Evolutionary conservation across 345 rosid species (phyloP).

Genomic region (Heritiera littoralis): DNA sequence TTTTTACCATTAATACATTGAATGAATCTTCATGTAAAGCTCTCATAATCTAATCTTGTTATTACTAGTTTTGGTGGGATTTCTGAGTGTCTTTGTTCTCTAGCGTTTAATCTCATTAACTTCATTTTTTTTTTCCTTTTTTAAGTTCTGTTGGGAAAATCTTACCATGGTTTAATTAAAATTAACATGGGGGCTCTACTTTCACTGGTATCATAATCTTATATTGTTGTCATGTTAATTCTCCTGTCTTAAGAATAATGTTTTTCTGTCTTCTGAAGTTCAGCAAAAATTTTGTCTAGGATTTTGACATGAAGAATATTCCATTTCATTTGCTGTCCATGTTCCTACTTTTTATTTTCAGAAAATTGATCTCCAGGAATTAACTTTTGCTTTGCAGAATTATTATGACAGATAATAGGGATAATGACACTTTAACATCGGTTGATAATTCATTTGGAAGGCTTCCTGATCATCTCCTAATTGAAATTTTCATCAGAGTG

Average conservation of each 20-base stretch:
- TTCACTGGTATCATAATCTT: no score
- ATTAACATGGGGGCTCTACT: no score
- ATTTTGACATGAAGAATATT: not conserved
- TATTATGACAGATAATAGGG: slow-evolving; percentile 48
- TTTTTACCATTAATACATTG: no score
- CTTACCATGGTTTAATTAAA: no score
- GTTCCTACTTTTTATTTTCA: not conserved
- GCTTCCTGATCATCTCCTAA: slow-evolving; percentile 78
- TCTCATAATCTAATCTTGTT: no score
- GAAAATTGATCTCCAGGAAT: not conserved
- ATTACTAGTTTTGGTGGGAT: no score
- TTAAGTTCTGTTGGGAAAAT: no score
- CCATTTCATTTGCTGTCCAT: not conserved
- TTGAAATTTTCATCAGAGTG: slow-evolving; percentile 74
- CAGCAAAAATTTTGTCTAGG: not conserved
- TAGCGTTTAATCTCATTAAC: no score
- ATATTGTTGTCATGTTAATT: not conserved
- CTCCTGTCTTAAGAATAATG: not conserved
- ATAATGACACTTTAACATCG: slow-evolving; percentile 25
- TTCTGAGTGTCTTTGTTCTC: no score
- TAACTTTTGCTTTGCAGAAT: slow-evolving; percentile 39
- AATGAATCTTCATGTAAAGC: no score
- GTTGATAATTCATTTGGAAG: slow-evolving; percentile 46
- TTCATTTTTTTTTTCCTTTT: no score
- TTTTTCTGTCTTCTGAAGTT: not conserved